Evolutionary conservation across 805 yeast genomes (phyloP), one percentile per base, ranked within the genome.

Genomic region (Saccharomycopsis fermentans): DNA sequence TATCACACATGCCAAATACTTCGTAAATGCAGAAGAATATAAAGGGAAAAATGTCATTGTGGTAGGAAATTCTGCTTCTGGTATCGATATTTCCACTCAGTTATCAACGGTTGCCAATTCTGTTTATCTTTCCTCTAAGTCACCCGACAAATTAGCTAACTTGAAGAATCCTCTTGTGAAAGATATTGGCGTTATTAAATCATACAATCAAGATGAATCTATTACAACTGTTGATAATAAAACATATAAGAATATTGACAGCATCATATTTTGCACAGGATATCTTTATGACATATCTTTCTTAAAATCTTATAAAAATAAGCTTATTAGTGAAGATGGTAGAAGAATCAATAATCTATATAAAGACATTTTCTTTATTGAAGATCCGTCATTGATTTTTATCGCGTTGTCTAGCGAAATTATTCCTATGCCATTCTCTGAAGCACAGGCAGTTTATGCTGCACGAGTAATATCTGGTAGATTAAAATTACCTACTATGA

Each of bases 41-140:
- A 73, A 73, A 1, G 74, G 72, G 12, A 43, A 43, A 21, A 43
- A 43, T 8, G 81, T 84, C 16, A 68, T 88, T 51, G 77, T 87
- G 4, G 80, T 88, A n/a, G 96, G 96, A 0, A 84, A 83, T 64
- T 82, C 84, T 12, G 86, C 94, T 2, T 82, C 90, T 34, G 96
- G 92, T 29, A 79, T 81, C 19, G 96, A 90, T 67, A 59, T 73
- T 87, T 48, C 89, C 2, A 77, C 76, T 59, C 91, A 86, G 66
- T 66, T 84, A 21, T 43, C 50, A 2, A 43, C 50, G 9, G 50
- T 43, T 21, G 29, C 50, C 29, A 43, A 43, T 3, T 21, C 50
- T 3, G 29, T 43, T 43, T 43, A 21, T 21, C 50, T 43, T 11
- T 43, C 50, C 24, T 43, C 50, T 12, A 43, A 43, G 24, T 27